Conservation (phyloP, 2,329 filamentous ascomycete species). For the Paracoccidioides brasiliensis region DNA sequence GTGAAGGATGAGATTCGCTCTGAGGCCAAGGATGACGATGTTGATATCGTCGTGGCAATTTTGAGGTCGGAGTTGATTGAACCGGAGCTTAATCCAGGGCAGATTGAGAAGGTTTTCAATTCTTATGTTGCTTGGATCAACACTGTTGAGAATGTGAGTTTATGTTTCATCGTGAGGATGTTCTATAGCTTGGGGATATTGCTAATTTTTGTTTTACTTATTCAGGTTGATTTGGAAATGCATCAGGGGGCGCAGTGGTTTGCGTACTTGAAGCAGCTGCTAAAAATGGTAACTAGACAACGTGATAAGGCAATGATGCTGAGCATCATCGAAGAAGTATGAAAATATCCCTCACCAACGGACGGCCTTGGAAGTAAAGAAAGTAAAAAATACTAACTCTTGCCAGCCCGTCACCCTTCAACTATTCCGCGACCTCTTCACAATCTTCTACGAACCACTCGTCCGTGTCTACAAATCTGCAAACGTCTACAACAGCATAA, state of each 20-base stretch:
- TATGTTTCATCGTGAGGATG: background rate
- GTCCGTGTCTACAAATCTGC: constrained; percentile 97
- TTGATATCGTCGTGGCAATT: constrained; percentile 77
- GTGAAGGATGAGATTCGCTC: constrained; percentile 60
- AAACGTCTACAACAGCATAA: constrained; percentile 95
- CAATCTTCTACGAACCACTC: constrained; percentile 96
- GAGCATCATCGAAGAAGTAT: constrained; percentile 71
- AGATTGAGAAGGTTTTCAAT: constrained; percentile 79
- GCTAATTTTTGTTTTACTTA: background rate
- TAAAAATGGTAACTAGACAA: constrained; percentile 83
- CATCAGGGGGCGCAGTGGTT: constrained; percentile 84
- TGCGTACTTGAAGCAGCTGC: constrained; percentile 82
- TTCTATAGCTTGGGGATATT: background rate
- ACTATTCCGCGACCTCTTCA: constrained; percentile 89
- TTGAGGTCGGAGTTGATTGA: constrained; percentile 64
- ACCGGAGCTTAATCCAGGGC: constrained; percentile 56
- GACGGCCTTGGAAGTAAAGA: too few relatives aligned
- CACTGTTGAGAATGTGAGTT: constrained; percentile 64
- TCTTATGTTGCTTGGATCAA: constrained; percentile 94
- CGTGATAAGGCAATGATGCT: constrained; percentile 98
- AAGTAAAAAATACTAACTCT: background rate
- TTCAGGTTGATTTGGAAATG: constrained; percentile 63
- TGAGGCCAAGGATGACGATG: constrained; percentile 58
- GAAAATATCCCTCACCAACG: constrained; percentile 4
- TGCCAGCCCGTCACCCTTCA: constrained; percentile 73